A percentile compares a stretch with the other conserved stretches of the same genome.
Conservation (phyloP, 2,329 filamentous ascomycete species). For the Colletotrichum plurivorum region DNA sequence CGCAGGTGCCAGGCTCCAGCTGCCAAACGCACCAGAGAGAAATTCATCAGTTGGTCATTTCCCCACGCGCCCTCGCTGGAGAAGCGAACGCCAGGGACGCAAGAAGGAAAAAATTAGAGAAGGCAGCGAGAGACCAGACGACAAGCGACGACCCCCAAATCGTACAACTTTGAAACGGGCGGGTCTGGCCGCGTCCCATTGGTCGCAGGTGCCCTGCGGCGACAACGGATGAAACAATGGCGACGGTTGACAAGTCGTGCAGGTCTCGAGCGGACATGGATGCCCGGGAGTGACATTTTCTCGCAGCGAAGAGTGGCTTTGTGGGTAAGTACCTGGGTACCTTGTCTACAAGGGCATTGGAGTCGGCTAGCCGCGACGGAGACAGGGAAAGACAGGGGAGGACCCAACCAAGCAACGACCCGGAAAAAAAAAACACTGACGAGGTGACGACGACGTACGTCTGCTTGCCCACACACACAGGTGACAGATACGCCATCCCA, state of each 20-base stretch:
- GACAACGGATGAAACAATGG: constrained; percentile 36
- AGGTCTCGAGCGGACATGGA: constrained; percentile 21
- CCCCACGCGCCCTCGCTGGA: too few species aligned
- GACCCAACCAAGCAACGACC: background rate
- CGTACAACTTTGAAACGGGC: constrained; percentile 33
- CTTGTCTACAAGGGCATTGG: too few species aligned
- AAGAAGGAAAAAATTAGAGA: background rate
- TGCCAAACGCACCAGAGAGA: background rate
- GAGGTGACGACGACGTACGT: constrained; percentile 22
- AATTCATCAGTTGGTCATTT: background rate
- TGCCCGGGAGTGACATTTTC: background rate
- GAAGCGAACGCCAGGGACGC: background rate
- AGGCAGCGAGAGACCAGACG: constrained; percentile 11
- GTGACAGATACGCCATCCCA: constrained; percentile 22
- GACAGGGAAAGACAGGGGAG: too few species aligned
- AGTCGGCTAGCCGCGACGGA: too few species aligned
- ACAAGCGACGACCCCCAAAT: constrained; percentile 23
- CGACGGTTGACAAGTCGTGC: constrained; percentile 35
- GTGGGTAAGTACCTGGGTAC: too few species aligned
- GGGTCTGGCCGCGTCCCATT: constrained; percentile 8
- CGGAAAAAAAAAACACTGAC: background rate
- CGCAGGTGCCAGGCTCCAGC: background rate
- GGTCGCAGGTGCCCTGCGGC: constrained; percentile 2
- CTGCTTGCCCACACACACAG: background rate
- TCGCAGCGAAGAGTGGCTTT: background rate